Base-by-base conservation (phyloP, 371 early-diverging fungal species). In the Mortierella sp. region DNA sequence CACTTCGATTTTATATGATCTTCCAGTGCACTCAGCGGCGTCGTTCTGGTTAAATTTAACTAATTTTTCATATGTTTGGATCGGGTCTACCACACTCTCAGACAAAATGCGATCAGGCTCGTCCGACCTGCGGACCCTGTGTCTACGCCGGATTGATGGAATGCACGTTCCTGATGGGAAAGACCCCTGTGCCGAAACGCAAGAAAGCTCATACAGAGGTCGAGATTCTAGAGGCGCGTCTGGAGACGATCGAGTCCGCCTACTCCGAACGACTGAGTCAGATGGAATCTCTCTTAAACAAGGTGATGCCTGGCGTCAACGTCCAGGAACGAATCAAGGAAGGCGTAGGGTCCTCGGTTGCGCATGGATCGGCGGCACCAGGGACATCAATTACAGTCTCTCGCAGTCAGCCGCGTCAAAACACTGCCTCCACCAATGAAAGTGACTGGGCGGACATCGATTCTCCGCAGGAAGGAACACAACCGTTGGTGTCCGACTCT, bases 71-170 rank as follows among this genome's bases (percentile, higher is more conserved):
- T n/a, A n/a, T n/a, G 34, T 34, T 11, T 34, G 37, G 7, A 7
- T 34, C 37, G 7, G 37, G 14, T 34, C 43, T 21, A n/a, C 14
- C 14, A 12, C 9, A 2, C 4, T 0, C n/a, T 7, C 51, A 76
- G 78, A 76, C 78, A 14, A 76, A 76, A 65, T 76, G 78, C 47
- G 78, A 76, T 28, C 78, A 76, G 24, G 78, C 51, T 17, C 52
- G 43, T 8, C 78, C 78, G 3, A 65, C 70, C n/a, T 76, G 78
- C 46, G 78, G 78, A 37, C 78, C 78, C 14, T 76, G 78, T 41
- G 42, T 60, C n/a, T 50, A 64, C 49, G 78, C 70, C 24, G 78
- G 78, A 46, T 44, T 76, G 14, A 69, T 76, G 78, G 78, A 76
- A 23, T 76, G 78, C 28, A 76, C 78, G 3, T 76, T 70, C 31